Percentiles rank a stretch among this genome's conserved stretches.
Conservation (phyloP, 176 grass and related monocot genomes). For the Musa schizocarpa region DNA sequence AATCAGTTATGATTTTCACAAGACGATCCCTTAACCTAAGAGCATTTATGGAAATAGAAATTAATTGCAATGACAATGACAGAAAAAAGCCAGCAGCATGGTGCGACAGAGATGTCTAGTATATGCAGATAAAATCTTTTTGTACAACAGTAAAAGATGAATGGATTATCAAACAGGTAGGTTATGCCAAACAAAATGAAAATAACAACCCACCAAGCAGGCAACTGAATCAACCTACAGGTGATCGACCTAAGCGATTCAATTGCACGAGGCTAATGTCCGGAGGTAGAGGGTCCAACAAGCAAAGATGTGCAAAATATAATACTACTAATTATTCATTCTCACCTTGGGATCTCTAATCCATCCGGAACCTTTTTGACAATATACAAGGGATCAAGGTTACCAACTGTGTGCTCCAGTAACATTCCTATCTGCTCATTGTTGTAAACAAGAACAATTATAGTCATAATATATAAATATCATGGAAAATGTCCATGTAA, state of each 20-base stretch:
- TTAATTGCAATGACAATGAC: neutral
- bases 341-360: conserved; percentile 86
- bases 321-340: neutral
- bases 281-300: too few species aligned
- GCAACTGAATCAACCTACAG: neutral
- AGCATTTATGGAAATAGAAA: conserved; percentile 9
- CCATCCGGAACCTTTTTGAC: conserved; percentile 95
- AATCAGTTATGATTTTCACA: conserved; percentile 95
- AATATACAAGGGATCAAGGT: conserved; percentile 95
- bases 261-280: too few species aligned
- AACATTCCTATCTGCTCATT: conserved; percentile 85
- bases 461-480: neutral
- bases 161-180: neutral
- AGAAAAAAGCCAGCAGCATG: neutral
- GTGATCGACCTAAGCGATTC: too few species aligned
- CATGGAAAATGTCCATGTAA: neutral
- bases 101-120: neutral
- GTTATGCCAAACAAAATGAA: neutral
- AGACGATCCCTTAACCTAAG: conserved; percentile 77
- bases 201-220: neutral
- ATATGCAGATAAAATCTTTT: neutral
- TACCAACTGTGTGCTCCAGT: conserved; percentile 94
- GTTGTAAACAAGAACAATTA: neutral
- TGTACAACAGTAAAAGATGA: neutral
- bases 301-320: too few species aligned